Evolutionary conservation across 805 yeast genomes (phyloP).

Genomic region (Cyberlindnera xishuangbannaensis): DNA sequence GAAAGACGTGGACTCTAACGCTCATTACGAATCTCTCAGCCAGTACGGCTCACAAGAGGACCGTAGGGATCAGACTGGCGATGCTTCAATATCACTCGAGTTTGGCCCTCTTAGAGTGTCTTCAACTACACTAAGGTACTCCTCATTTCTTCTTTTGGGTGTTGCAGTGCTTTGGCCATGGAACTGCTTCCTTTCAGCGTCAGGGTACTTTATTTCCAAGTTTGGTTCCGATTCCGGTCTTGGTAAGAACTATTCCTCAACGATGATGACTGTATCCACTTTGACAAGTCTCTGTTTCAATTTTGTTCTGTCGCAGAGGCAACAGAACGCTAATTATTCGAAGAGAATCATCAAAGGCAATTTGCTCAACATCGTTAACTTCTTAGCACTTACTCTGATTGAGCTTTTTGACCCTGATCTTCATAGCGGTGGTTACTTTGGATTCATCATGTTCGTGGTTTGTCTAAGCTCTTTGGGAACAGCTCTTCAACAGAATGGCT

Average conservation of each 20-base stretch:
- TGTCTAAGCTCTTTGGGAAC: slow-evolving; percentile 67
- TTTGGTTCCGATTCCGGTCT: slow-evolving; percentile 46
- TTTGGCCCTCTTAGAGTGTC: no score
- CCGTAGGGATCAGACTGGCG: no score
- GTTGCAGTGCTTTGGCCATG: slow-evolving; percentile 91
- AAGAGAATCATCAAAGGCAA: slow-evolving; percentile 58
- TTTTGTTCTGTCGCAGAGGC: slow-evolving; percentile 53
- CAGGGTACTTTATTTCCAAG: slow-evolving; percentile 62
- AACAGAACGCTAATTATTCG: slow-evolving; percentile 57
- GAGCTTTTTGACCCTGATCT: slow-evolving; percentile 20
- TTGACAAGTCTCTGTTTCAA: slow-evolving; percentile 56
- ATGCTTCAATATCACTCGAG: no score
- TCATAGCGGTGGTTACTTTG: slow-evolving; percentile 30
- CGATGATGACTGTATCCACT: slow-evolving; percentile 87
- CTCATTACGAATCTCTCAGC: no score
- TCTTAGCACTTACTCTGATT: slow-evolving; percentile 30
- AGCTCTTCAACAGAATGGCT: slow-evolving; percentile 82
- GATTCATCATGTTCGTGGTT: slow-evolving; percentile 56
- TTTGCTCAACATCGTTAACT: slow-evolving; percentile 48
- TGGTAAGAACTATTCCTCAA: slow-evolving; percentile 61
- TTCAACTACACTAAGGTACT: slow-evolving; percentile 8
- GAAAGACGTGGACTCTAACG: no score
- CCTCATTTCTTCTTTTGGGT: slow-evolving; percentile 43
- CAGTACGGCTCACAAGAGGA: no score
- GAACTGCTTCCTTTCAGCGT: slow-evolving; percentile 86